These are phyloP conservation scores for Fusarium nematophilum DNA, from an alignment of 2,329 filamentous ascomycete species.

Conservation along the genomic window DNA sequence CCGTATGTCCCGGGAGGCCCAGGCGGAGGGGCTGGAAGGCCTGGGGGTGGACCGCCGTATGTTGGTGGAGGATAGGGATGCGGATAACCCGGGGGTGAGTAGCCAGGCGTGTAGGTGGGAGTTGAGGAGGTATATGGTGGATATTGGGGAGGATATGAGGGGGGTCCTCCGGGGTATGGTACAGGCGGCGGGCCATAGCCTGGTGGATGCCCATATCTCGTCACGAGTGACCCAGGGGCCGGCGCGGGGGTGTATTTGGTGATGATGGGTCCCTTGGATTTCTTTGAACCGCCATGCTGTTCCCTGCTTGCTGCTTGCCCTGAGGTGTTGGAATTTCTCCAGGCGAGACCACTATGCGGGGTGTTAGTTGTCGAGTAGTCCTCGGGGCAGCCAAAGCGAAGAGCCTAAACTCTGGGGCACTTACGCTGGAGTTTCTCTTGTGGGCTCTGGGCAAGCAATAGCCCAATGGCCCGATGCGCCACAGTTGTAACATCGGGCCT, in stretches of 20 bases:
- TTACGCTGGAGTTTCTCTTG: slow-evolving; percentile 62
- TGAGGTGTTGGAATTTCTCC: slow-evolving; percentile 48
- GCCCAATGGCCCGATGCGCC: slow-evolving; percentile 63
- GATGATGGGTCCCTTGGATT: slow-evolving; percentile 49
- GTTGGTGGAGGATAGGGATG: slow-evolving; percentile 42
- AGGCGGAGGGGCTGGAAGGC: slow-evolving; percentile 38
- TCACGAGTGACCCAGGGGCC: slow-evolving; percentile 19
- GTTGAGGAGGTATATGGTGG: slow-evolving; percentile 37
- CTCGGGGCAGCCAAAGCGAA: background rate
- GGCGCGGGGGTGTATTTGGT: slow-evolving; percentile 50
- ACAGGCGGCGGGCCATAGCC: slow-evolving; percentile 39
- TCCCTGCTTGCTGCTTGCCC: slow-evolving; percentile 43
- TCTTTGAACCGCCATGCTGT: slow-evolving; percentile 47
- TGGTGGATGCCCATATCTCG: slow-evolving; percentile 41
- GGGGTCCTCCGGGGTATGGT: slow-evolving; percentile 40
- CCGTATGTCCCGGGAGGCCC: slow-evolving; percentile 33
- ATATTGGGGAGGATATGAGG: slow-evolving; percentile 39
- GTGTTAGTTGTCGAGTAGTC: slow-evolving; percentile 20
- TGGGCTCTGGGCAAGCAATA: slow-evolving; percentile 64
- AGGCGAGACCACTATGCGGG: slow-evolving; percentile 52
- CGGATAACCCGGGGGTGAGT: slow-evolving; percentile 41
- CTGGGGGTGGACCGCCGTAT: slow-evolving; percentile 34
- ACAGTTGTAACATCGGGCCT: slow-evolving; percentile 65
- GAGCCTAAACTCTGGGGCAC: slow-evolving; percentile 40
- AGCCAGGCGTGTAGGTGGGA: slow-evolving; percentile 41